Percentiles rank a stretch among this genome's conserved stretches.
phyloP scores from a whole-genome alignment of 1,284 basidiomycete genomes.

The Gymnopus androsaceus region DNA sequence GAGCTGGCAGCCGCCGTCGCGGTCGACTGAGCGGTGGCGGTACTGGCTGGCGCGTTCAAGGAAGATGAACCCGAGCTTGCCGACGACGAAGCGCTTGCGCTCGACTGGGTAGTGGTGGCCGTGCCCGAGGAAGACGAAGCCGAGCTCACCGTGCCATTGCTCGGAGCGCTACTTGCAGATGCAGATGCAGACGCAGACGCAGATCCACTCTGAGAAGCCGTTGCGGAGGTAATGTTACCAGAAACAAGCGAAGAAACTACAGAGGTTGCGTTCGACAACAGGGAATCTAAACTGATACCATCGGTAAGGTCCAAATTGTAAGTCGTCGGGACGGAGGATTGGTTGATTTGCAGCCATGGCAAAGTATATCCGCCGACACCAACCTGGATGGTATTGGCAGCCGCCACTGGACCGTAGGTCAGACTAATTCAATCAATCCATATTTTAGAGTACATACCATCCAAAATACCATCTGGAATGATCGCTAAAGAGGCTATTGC shows the following conservation, averaged over 20 bases:
- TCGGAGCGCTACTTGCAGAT: not conserved
- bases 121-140: not conserved
- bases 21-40: too few relatives aligned
- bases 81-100: not conserved
- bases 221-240: not conserved
- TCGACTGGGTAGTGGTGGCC: not conserved
- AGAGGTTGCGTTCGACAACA: not conserved
- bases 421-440: too few relatives aligned
- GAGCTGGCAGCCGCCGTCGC: too few relatives aligned
- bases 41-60: too few relatives aligned
- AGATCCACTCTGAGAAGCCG: not conserved
- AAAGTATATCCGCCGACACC: slow-evolving; percentile 53
- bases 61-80: too few relatives aligned
- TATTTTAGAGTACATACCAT: too few relatives aligned
- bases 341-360: slow-evolving; percentile 58
- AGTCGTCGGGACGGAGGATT: slow-evolving; percentile 46
- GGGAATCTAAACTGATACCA: not conserved
- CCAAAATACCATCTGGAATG: slow-evolving; percentile 53
- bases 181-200: not conserved
- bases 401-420: too few relatives aligned
- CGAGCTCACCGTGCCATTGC: not conserved
- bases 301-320: slow-evolving; percentile 35
- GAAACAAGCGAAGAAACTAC: too few relatives aligned
- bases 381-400: slow-evolving; percentile 50
- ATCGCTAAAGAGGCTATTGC: slow-evolving; percentile 55